Base-by-base conservation (phyloP, 495 filamentous ascomycete species). In the Penicillium verhagenii region DNA sequence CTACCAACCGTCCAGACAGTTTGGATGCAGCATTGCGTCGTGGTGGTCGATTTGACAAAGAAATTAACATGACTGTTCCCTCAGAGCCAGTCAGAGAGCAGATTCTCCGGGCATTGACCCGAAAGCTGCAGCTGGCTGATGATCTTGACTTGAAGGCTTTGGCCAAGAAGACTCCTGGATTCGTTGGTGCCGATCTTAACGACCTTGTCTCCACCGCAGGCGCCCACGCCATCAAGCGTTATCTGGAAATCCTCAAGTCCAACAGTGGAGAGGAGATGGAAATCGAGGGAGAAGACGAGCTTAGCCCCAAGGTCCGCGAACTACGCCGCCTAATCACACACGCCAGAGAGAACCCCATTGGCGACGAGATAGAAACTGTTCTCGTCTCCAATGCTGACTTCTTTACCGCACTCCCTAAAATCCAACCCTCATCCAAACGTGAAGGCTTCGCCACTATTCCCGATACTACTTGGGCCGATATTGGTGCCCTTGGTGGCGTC, bases 371-470 rank as follows among this genome's bases (percentile, higher is more conserved):
- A 14, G 64, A 79, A 48, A 66, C 68, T 8, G 69, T 79, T n/a
- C 66, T 73, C 8, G 71, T 87, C 43, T 80, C 77, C 8, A 83
- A 81, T 55, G 68, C 72, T 6, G 89, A 94, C 50, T 94, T 96
- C 69, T 72, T 86, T 23, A 79, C 79, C 6, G 94, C 93, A 23
- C 78, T 97, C 24, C 83, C 88, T 35, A 86, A 85, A 61, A 92
- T 97, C 50, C 92, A 95, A 56, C 95, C 94, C 4, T 96, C 92
- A 1, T 88, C 91, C 18, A 95, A 96, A 66, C 86, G 94, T 16
- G 95, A 98, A 76, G 94, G 94, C 55, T 98, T 98, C 71, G 91
- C 92, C 24, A 96, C 92, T 1, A 91, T 97, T 40, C 94, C 94
- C n/a, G 89, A 96, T 67, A 96, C 92, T 6, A 96, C 91, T 1